Percentiles rank a stretch among this genome's conserved stretches.
phyloP scores from a whole-genome alignment of 345 rosid genomes.

The Salix arbutifolia region DNA sequence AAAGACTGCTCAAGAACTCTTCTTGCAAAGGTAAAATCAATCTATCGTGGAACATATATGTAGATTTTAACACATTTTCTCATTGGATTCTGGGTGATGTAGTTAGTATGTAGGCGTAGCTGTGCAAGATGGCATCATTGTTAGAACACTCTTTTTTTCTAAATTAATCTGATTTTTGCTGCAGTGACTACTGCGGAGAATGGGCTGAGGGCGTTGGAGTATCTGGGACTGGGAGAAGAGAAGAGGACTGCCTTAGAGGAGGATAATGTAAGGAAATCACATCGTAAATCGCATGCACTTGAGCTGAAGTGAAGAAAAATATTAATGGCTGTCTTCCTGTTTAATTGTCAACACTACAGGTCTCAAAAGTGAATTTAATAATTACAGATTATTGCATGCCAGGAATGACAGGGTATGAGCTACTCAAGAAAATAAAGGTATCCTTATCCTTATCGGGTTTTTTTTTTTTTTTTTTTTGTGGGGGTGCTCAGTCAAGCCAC shows the following conservation, averaged over 20 bases:
- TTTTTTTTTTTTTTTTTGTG: not conserved
- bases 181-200: conserved; percentile 81
- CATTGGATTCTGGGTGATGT: too few relatives aligned
- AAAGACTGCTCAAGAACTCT: conserved; percentile 42
- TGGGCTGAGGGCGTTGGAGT: conserved; percentile 69
- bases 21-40: conserved; percentile 59
- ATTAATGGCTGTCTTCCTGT: not conserved
- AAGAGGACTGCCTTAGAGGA: conserved; percentile 12
- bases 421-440: conserved; percentile 80
- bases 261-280: conserved; percentile 14
- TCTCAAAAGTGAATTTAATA: conserved; percentile 58
- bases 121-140: too few relatives aligned
- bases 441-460: not conserved
- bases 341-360: conserved; percentile 30
- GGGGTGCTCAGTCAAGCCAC: too few relatives aligned
- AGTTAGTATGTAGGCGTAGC: too few relatives aligned
- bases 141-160: not conserved
- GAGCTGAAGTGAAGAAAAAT: too few relatives aligned
- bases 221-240: conserved; percentile 52
- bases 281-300: too few relatives aligned
- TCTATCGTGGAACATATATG: too few relatives aligned
- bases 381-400: conserved; percentile 95
- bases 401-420: conserved; percentile 85
- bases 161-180: conserved; percentile 8
- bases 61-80: too few relatives aligned